These are phyloP conservation scores for Polyplosphaeria fusca DNA, from an alignment of 495 filamentous ascomycete species.

Conservation along the genomic window DNA sequence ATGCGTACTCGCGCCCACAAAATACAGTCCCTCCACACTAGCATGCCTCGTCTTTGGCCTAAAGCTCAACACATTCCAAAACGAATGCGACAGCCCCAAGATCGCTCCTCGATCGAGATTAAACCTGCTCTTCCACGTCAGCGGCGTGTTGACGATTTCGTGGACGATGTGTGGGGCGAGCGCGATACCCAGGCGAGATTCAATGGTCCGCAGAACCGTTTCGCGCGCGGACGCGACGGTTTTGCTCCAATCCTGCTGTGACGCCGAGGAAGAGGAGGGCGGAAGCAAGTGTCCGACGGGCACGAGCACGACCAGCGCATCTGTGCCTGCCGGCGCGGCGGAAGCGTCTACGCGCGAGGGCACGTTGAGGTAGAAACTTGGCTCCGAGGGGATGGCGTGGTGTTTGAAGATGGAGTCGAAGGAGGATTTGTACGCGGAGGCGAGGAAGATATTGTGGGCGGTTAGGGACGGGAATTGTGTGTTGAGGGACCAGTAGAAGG, in stretches of 20 bases:
- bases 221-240: constrained; percentile 52
- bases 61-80: constrained; percentile 69
- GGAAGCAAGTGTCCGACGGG: constrained; percentile 61
- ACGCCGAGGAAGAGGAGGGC: constrained; percentile 14
- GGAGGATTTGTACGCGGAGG: constrained; percentile 61
- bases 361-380: constrained; percentile 72
- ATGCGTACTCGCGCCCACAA: constrained; percentile 69
- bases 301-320: constrained; percentile 62
- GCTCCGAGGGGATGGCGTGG: constrained; percentile 59
- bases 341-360: constrained; percentile 61
- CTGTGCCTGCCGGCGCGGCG: constrained; percentile 60
- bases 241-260: constrained; percentile 54
- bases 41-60: constrained; percentile 56
- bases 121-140: constrained; percentile 58
- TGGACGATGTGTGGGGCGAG: constrained; percentile 50
- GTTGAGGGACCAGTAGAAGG: constrained; percentile 68
- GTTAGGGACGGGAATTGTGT: constrained; percentile 54
- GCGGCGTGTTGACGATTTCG: constrained; percentile 61
- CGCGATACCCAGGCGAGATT: constrained; percentile 50
- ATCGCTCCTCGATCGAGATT: constrained; percentile 71
- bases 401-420: constrained; percentile 70
- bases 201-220: constrained; percentile 55
- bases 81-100: constrained; percentile 62
- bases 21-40: constrained; percentile 52
- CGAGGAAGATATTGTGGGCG: constrained; percentile 74